Conservation (phyloP, 2,329 filamentous ascomycete genomes). For the Lasiodiplodia hormozganensis region DNA sequence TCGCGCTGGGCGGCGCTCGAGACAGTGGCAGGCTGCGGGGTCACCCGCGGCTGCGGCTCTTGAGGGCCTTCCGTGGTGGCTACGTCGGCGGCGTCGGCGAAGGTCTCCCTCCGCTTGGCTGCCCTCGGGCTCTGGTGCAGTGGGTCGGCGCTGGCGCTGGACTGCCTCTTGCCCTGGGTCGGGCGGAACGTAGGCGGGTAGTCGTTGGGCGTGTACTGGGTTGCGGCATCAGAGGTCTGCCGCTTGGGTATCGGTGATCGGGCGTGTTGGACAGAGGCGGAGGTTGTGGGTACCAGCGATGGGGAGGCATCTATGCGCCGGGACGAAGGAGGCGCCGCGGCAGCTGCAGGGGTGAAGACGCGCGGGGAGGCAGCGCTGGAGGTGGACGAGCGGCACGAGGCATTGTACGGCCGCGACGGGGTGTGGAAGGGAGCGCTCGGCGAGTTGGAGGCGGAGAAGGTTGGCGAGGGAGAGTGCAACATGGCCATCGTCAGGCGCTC, state of each 20-base stretch:
- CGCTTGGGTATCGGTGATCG: constrained; percentile 35
- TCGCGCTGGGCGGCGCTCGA: constrained; percentile 6
- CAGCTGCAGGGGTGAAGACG: constrained; percentile 40
- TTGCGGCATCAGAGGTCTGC: constrained; percentile 57
- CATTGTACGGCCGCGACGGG: constrained; percentile 43
- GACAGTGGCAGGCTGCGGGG: constrained; percentile 35
- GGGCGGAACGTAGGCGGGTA: constrained; percentile 49
- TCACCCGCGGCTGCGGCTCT: constrained; percentile 43
- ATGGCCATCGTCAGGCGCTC: constrained; percentile 27
- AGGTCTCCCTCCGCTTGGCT: constrained; percentile 41
- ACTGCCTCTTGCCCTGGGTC: constrained; percentile 26
- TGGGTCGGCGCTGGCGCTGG: constrained; percentile 25
- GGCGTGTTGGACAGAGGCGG: constrained; percentile 31
- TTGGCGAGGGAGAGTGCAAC: constrained; percentile 45
- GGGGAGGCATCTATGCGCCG: constrained; percentile 40
- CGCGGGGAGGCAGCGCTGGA: constrained; percentile 43
- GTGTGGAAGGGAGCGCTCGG: constrained; percentile 44
- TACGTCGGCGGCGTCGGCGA: constrained; percentile 32
- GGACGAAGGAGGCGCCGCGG: constrained; percentile 32
- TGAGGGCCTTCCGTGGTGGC: constrained; percentile 33
- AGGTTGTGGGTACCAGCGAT: constrained; percentile 34
- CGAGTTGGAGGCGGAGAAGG: constrained; percentile 46
- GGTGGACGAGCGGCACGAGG: constrained; percentile 41
- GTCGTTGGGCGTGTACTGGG: constrained; percentile 62
- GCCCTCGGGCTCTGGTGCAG: constrained; percentile 30